Evolutionary conservation across 2,329 filamentous ascomycete species (phyloP), one percentile per base, ranked within the genome.

Genomic region (Cadophora sp.): DNA sequence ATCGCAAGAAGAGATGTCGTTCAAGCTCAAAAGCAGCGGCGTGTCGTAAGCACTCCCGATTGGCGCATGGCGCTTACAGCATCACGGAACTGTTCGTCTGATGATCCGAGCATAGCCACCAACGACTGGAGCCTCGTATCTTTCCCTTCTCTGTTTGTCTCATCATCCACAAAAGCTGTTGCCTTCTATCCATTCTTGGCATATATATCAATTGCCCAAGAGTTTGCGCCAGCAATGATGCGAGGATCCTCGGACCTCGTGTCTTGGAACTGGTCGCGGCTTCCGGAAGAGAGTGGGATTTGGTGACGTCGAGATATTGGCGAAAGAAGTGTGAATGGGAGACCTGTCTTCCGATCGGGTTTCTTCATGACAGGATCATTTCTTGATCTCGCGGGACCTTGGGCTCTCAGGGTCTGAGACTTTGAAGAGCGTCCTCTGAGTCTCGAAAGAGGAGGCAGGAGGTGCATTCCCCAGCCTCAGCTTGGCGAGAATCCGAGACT

Each of bases 21-120:
- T 40, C 6, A 7, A 26, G 1, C 8, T 26, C 34, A 48, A 48
- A 62, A 62, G 24, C 59, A 31, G 37, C 16, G 26, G 0, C 16
- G 43, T 7, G 31, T 31, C 43, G 16, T 26, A 50, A 12, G 5
- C 40, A 12, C 14, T 46, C 43, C 58, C 24, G 24, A 46, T 46
- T 61, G 37, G 56, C 22, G 53, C 53, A 56, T 34, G 0, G 2
- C 34, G 37, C 11, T 4, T 4, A 8, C 7, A 37, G 8, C 34
- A 37, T 6, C 58, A 31, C 40, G 40, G 59, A 24, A 29, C 37
- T 4, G 37, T n/a, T 22, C 59, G 46, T 48, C 26, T 50, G 59
- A 31, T 48, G 37, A 48, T 62, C 59, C 59, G 43, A 50, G 43
- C 59, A 62, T 62, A 48, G 37, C 40, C 59, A 29, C 59, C 27